phyloP scores from a whole-genome alignment of 495 filamentous ascomycete species.

The Xylaria longipes region DNA sequence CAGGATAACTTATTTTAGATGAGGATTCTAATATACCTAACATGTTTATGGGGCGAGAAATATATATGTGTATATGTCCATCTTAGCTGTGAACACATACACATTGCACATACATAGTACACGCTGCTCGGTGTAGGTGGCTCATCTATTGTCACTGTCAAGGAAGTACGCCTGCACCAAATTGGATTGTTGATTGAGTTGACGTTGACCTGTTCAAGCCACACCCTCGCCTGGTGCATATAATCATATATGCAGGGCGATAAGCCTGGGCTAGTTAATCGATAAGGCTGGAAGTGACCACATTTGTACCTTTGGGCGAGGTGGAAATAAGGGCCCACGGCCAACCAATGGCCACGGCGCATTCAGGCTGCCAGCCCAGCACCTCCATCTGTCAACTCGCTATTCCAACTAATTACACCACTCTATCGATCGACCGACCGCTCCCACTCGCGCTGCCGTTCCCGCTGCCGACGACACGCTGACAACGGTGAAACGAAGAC shows the following conservation, averaged over 20 bases:
- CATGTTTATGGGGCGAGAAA: no score
- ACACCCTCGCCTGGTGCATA: conserved; percentile 2
- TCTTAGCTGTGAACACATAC: no score
- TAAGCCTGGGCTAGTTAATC: not conserved
- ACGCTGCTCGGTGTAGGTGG: no score
- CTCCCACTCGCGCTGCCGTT: not conserved
- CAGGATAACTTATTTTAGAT: not conserved
- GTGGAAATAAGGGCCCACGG: conserved; percentile 19
- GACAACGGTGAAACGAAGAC: conserved; percentile 1
- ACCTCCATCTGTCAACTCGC: conserved; percentile 25
- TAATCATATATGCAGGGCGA: not conserved
- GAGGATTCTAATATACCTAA: not conserved
- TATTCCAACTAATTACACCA: conserved; percentile 8
- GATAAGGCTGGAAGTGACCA: conserved; percentile 26
- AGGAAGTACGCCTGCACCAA: no score
- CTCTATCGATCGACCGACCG: conserved; percentile 13
- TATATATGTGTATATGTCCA: no score
- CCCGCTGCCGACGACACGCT: not conserved
- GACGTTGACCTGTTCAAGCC: not conserved
- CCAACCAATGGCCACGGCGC: not conserved
- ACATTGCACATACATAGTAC: no score
- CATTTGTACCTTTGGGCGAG: conserved; percentile 1
- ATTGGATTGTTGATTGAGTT: no score
- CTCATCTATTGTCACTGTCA: no score
- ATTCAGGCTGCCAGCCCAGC: conserved; percentile 19